These are phyloP conservation scores for Cubamyces sp. DNA, from an alignment of 768 basidiomycete species.

Conservation along the genomic window DNA sequence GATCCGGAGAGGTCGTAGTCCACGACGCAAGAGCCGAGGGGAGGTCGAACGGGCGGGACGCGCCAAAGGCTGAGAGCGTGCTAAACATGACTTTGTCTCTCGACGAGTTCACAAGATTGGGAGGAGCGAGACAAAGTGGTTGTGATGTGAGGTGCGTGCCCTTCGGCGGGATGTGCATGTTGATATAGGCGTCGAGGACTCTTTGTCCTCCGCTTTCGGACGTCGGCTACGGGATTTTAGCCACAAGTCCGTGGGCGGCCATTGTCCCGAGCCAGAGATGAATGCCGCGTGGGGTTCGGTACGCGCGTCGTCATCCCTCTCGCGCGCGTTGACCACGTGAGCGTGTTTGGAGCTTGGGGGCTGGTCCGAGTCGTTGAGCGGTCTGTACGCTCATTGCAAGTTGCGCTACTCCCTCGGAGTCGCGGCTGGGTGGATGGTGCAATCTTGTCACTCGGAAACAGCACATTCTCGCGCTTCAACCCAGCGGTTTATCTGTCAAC, in stretches of 20 bases:
- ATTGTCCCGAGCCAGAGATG: slow-evolving; percentile 8
- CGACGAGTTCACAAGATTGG: neutral
- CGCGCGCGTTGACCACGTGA: slow-evolving; percentile 1
- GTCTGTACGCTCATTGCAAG: no score
- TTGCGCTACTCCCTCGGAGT: no score
- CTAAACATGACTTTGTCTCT: slow-evolving; percentile 5
- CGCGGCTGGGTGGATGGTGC: no score
- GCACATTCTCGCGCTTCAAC: no score
- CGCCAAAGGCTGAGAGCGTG: slow-evolving; percentile 4
- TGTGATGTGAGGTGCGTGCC: neutral
- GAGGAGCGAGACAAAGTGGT: neutral
- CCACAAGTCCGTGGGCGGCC: neutral
- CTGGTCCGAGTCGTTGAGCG: no score
- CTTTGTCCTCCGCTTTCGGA: slow-evolving; percentile 5
- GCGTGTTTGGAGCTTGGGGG: neutral
- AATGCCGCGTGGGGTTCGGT: neutral
- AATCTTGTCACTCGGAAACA: no score
- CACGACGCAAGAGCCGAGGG: slow-evolving; percentile 6
- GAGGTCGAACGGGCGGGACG: slow-evolving; percentile 15
- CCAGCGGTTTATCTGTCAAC: no score
- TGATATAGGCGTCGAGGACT: neutral
- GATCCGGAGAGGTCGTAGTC: slow-evolving; percentile 8
- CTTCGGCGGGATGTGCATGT: neutral
- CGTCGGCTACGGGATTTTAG: neutral
- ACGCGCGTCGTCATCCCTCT: neutral